Evolutionary conservation across 345 rosid genomes (phyloP).

Genomic region (Cardamine occulta): DNA sequence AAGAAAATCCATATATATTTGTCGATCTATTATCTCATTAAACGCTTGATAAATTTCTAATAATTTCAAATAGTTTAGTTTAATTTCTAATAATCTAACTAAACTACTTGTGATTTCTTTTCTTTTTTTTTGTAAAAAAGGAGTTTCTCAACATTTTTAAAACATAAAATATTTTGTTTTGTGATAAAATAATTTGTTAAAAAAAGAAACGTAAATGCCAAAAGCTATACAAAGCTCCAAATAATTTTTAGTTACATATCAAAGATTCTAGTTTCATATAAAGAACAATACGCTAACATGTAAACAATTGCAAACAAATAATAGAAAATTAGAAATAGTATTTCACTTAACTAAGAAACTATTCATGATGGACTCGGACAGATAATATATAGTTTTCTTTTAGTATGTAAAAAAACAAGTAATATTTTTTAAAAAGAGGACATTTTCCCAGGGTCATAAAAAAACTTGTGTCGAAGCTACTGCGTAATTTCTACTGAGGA

Average conservation of each 20-base stretch:
- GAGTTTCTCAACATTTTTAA: background rate
- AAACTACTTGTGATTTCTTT: background rate
- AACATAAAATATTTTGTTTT: background rate
- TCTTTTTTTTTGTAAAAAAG: background rate
- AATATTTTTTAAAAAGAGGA: background rate
- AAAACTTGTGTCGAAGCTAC: background rate
- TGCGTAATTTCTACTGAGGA: background rate
- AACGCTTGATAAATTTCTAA: background rate
- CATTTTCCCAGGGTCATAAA: constrained; percentile 1
- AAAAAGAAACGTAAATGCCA: background rate
- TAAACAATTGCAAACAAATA: background rate
- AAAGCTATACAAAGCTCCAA: no score
- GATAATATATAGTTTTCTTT: background rate
- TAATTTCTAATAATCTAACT: no score
- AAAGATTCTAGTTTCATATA: background rate
- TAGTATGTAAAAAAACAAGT: constrained; percentile 9
- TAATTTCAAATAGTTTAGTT: no score
- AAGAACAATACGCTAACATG: constrained; percentile 8
- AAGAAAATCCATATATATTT: background rate
- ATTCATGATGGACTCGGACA: background rate
- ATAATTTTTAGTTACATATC: background rate
- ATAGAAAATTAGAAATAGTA: constrained; percentile 1
- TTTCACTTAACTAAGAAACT: constrained; percentile 2
- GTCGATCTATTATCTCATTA: background rate
- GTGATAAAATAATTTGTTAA: no score